Evolutionary conservation across 495 filamentous ascomycete genomes (phyloP), one percentile per base, ranked within the genome.

Genomic region (Podospora sp.): DNA sequence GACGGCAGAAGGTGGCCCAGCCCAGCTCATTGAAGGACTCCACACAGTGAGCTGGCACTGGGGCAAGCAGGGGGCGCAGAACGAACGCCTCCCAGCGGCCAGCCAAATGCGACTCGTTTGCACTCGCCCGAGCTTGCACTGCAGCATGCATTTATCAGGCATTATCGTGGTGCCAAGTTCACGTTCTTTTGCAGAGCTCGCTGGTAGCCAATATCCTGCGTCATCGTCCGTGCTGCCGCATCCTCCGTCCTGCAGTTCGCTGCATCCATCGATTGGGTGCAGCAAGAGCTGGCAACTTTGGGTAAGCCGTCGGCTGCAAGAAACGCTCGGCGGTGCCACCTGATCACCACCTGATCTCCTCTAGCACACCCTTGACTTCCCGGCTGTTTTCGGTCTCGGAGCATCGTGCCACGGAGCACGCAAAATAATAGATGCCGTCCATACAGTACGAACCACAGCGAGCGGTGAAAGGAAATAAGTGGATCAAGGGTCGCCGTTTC

Each of bases 21-120:
- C 29, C 50, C 12, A 49, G 20, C 29, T 25, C 50, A 36, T 25
- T 56, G 56, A 4, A 33, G 25, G 27, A 20, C 62, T 55, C 67
- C 57, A 62, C 67, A 65, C 67, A 69, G 67, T 69, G 62, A 49
- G 20, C 25, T n/a, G 36, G 24, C n/a, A 26, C 52, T 24, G 52
- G 27, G 51, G 7, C 49, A 50, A 26, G 35, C 59, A 61, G 59
- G 59, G 59, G 59, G 12, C 50, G 14, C 20, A 49, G 20, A 18
- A 53, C 62, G 46, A 22, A 33, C 20, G 22, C 62, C 16, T 20
- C 4, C 36, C 63, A 57, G 26, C 53, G 62, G 62, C 57, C 26
- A n/a, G 26, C 29, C 6, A 26, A 22, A 55, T 22, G 25, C 52
- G 52, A 6, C 52, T 55, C 52, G 52, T 22, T 55, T 26, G 52